Conservation (phyloP, 805 yeast genomes). For the Debaryomyces tyrocola region DNA sequence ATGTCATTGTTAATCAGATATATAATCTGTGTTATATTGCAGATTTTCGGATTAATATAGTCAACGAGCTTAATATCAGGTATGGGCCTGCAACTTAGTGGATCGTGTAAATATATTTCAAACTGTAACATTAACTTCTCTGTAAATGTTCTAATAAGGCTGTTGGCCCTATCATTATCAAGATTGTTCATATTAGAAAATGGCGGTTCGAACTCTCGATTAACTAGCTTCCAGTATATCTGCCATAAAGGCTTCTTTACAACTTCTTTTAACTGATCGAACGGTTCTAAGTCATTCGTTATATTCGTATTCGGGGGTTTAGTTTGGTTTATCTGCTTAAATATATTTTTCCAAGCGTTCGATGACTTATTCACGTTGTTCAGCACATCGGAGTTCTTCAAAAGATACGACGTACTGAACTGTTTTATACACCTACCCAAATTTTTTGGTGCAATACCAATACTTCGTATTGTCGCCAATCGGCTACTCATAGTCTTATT, state of each 20-base stretch:
- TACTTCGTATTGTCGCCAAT: background rate
- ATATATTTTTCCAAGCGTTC: background rate
- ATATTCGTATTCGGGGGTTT: background rate
- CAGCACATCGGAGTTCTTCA: background rate
- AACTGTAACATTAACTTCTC: background rate
- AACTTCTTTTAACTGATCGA: constrained; percentile 4
- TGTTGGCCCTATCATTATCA: background rate
- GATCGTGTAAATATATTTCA: background rate
- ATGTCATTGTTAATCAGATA: constrained; percentile 14
- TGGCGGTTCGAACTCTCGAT: constrained; percentile 1
- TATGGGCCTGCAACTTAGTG: background rate
- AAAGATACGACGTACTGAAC: background rate
- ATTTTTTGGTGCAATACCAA: background rate
- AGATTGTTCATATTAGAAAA: constrained; percentile 7
- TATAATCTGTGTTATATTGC: constrained; percentile 18
- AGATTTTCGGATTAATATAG: constrained; percentile 28
- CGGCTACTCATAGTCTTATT: background rate
- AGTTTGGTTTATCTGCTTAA: background rate
- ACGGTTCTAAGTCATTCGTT: background rate
- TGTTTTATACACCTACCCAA: background rate
- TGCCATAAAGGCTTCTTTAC: constrained; percentile 6
- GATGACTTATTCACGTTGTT: background rate
- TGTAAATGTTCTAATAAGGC: constrained; percentile 1
- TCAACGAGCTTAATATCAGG: constrained; percentile 11
- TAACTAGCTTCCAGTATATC: background rate